A percentile compares a stretch with the other conserved stretches of the same genome.
Evolutionary conservation across 495 filamentous ascomycete genomes (phyloP).

Genomic region (Aspergillus sparsus): DNA sequence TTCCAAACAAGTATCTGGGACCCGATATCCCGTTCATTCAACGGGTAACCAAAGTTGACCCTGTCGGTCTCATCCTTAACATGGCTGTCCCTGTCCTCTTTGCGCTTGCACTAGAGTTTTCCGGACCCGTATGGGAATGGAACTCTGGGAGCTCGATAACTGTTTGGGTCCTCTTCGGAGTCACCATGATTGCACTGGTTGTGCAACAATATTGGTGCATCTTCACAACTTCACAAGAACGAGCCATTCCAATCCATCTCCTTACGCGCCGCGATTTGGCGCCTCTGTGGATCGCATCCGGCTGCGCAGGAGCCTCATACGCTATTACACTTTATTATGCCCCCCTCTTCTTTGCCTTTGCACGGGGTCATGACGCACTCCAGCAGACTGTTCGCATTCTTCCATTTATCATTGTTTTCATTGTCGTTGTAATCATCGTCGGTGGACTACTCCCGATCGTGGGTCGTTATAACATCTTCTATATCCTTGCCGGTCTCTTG

Average conservation of each 20-base stretch:
- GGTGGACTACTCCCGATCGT: conserved; percentile 9
- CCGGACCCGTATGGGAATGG: conserved; percentile 53
- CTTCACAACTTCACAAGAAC: conserved; percentile 11
- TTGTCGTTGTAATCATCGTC: conserved; percentile 9
- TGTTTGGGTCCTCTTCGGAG: conserved; percentile 47
- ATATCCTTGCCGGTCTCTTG: conserved; percentile 4
- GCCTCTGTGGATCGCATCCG: conserved; percentile 19
- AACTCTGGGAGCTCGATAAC: conserved; percentile 50
- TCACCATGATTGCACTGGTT: conserved; percentile 40
- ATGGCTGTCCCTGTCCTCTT: conserved; percentile 22
- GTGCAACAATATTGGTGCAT: conserved; percentile 22
- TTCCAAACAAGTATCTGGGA: conserved; percentile 35
- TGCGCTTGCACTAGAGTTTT: conserved; percentile 25
- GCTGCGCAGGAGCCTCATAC: conserved; percentile 17
- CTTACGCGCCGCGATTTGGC: conserved; percentile 10
- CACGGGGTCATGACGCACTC: conserved; percentile 35
- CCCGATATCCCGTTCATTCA: conserved; percentile 14
- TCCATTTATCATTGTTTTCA: conserved; percentile 29
- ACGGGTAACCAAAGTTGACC: conserved; percentile 19
- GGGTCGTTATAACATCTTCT: conserved; percentile 16
- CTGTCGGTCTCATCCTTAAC: conserved; percentile 27
- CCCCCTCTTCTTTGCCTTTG: conserved; percentile 55
- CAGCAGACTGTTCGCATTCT: conserved; percentile 42
- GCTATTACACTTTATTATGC: conserved; percentile 22
- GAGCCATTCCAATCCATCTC: conserved; percentile 17